phyloP scores from a whole-genome alignment of 768 basidiomycete species.

The Cystoderma amianthinum region DNA sequence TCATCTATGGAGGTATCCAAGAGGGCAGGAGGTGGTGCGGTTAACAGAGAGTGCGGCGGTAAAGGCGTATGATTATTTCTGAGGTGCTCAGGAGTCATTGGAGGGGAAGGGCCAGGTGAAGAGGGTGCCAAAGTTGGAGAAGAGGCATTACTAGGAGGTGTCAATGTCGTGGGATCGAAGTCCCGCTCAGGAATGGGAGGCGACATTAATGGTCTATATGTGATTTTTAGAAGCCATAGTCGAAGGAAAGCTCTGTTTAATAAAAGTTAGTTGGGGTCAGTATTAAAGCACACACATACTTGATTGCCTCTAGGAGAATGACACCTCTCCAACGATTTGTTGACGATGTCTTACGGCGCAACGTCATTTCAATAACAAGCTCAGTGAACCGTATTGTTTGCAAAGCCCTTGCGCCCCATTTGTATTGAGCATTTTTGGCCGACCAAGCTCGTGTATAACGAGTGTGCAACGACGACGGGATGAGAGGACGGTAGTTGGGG shows the following conservation, averaged over 20 bases:
- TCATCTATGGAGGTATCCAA: constrained; percentile 65
- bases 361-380: constrained; percentile 85
- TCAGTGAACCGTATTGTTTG: constrained; percentile 77
- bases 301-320: constrained; percentile 72
- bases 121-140: constrained; percentile 59
- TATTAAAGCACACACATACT: constrained; percentile 52
- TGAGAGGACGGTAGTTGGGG: constrained; percentile 66
- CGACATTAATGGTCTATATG: constrained; percentile 67
- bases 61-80: constrained; percentile 69
- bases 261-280: constrained; percentile 8
- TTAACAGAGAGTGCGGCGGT: constrained; percentile 57
- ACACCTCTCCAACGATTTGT: constrained; percentile 71
- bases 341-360: constrained; percentile 62
- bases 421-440: constrained; percentile 62
- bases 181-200: constrained; percentile 86
- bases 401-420: constrained; percentile 69
- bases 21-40: constrained; percentile 40
- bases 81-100: constrained; percentile 71
- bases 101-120: constrained; percentile 46
- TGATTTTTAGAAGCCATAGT: constrained; percentile 64
- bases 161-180: constrained; percentile 67
- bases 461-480: constrained; percentile 72
- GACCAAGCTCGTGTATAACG: constrained; percentile 90
- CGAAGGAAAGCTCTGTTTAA: constrained; percentile 64
- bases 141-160: constrained; percentile 42